Base-by-base conservation (phyloP, 257 asterid genomes). In the Solanum bulbocastanum region DNA sequence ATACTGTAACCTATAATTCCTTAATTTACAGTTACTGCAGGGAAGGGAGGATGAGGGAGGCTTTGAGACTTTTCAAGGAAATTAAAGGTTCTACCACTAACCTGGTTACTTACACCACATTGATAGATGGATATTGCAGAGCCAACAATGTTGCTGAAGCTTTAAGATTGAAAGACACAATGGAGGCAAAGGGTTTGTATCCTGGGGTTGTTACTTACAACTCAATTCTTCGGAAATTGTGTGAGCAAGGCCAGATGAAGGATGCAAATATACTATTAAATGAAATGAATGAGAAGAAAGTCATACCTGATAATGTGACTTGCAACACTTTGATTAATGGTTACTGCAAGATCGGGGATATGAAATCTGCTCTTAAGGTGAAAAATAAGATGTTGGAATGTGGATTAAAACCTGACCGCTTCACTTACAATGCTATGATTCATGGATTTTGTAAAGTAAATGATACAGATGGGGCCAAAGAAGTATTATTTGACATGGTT, bases 11-110 rank as follows among this genome's bases (percentile, higher is more conserved):
- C 73, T 94, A 93, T 81, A 96, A 97, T 89, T 94, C 98, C 5
- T 93, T 97, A 74, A 94, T 97, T 73, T 93, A 94, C 87, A 92
- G 98, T 87, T 94, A 92, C 86, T 97, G 98, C 78, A 92, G 93
- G 89, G 98, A 93, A 93, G 96, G 98, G 52, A 92, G 97, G 89
- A 94, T 97, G 98, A 92, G 98, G 86, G 99, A 97, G 94, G 98
- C 98, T 46, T 85, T 90, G 86, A 90, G 95, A 92, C 85, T 94
- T 86, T 95, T 93, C 84, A 94, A 93, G 87, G 99, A 97, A 78
- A 92, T 95, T 62, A 90, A 92, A 89, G 92, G 90, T 27, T 93
- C 83, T 87, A 90, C 91, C 18, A 95, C 98, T 13, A 96, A 97
- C 89, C 93, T 93, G 85, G 94, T 95, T 86, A 97, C 99, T 0